Evolutionary conservation across 257 asterid species (phyloP), one percentile per base, ranked within the genome.

Genomic region (Parsonsia alboflavescens): DNA sequence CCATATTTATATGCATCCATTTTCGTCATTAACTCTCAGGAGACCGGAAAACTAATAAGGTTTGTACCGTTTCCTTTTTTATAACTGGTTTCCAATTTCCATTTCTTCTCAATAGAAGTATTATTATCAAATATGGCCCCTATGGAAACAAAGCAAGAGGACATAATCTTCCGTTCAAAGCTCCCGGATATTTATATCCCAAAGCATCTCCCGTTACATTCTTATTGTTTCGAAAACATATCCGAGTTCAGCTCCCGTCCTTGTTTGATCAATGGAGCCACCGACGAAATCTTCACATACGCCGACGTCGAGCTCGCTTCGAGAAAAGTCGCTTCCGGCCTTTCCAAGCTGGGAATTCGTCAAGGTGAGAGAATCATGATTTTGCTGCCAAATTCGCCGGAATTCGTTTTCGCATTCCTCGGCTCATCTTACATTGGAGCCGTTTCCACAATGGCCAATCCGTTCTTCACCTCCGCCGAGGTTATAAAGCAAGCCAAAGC

Each of bases 341-440:
- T 94, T 5, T 72, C 77, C 82, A 89, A 80, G 50, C 85, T 84
- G 42, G 97, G 98, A 21, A 44, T 94, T 71, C 71, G 77, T 10
- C 88, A 83, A 26, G 91, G 94, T 4, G 99, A 92, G 41, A 86
- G 90, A 26, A 72, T 94, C 85, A 92, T 94, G 98, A 77, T 94
- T 74, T 86, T 92, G 68, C 93, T 94, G 57, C 99, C 96, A 0
- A 94, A 94, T 68, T 80, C 87, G 30, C 87, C 96, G 9, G 99
- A 94, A n/a, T 94, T 78, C 79, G 89, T 94, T 2, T 90, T 85
- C 70, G 84, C 97, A 24, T 94, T 92, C 84, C 86, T 94, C 49
- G 99, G 98, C 2, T 93, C 96, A 0, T 94, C 99, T 3, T 82
- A 76, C 80, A 76, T 85, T 58, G 98, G 98, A 24, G 92, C 97